Conservation (phyloP, 192 early-diverging fungal species). For the Pecoramyces ruminantium region DNA sequence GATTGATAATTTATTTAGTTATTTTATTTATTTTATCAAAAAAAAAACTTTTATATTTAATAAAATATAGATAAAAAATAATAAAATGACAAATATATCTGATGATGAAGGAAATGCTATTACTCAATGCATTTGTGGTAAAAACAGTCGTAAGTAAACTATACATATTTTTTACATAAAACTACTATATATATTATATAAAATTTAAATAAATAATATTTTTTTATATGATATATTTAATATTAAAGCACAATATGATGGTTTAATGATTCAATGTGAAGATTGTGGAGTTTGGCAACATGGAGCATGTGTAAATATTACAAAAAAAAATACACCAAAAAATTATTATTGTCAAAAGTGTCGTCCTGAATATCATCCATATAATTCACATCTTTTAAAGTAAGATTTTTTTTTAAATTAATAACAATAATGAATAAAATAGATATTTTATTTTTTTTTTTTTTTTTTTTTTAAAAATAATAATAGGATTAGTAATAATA, state of each 20-base stretch:
- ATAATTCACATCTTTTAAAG: background rate
- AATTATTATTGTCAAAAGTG: constrained; percentile 89
- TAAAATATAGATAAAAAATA: no score
- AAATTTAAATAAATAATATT: no score
- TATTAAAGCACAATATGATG: background rate
- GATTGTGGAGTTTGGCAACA: constrained; percentile 89
- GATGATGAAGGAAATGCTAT: background rate
- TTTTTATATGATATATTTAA: no score
- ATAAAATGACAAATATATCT: background rate
- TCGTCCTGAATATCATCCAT: constrained; percentile 1
- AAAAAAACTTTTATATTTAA: no score
- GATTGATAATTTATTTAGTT: no score
- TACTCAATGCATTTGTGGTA: background rate
- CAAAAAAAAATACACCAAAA: constrained; percentile 59
- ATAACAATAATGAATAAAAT: no score
- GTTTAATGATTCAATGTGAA: constrained; percentile 82
- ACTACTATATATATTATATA: no score
- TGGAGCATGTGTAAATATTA: constrained; percentile 70
- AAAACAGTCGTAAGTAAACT: background rate
- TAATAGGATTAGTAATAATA: no score
- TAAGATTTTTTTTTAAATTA: background rate
- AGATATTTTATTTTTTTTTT: no score
- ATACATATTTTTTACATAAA: no score
- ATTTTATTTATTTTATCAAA: no score
- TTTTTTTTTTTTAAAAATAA: no score